Base-by-base conservation (phyloP, 2,329 filamentous ascomycete species). In the Neodidymelliopsis sp. region DNA sequence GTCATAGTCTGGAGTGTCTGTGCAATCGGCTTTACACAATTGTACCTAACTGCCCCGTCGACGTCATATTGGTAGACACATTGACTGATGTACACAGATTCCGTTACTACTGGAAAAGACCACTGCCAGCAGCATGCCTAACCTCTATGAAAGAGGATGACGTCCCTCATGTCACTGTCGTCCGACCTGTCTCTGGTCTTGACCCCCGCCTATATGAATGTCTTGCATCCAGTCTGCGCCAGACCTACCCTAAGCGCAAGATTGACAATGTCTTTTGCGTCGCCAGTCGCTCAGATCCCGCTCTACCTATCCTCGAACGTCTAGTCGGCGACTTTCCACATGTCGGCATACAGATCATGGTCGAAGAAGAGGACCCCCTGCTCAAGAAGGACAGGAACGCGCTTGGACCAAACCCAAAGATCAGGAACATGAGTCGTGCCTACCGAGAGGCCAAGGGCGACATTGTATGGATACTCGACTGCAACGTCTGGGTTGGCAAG, bases 331-430 rank as follows among this genome's bases (percentile, higher is more conserved):
- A 96, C 67, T 93, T 92, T 60, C 84, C 89, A 0, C 73, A 77
- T 10, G 82, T 84, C 60, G 87, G 96, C 73, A 87, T 85, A 2
- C 81, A 81, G 41, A 79, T 97, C 3, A 80, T 92, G 9, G 79
- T 97, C 36, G 93, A 97, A 75, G 84, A 89, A 38, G 88, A 96
- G 51, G 91, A 96, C 68, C 84, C 88, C 0, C 72, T 84, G 22
- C 76, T 96, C 7, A 81, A 84, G 42, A 81, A 80, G 22, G 63
- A 77, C 23, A 72, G 75, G 9, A 80, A 79, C 42, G 63, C 65
- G 47, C 80, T 97, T 47, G 95, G 95, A 0, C 94, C 94, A 1
- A 99, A 99, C 66, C 94, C 94, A n/a, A 99, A 99, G 78, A 95
- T 99, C 62, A 82, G 94, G 39, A 99, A 99, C 71, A 90, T 97